Base-by-base conservation (phyloP, 2,329 filamentous ascomycete genomes). In the Metarhizium sp. region DNA sequence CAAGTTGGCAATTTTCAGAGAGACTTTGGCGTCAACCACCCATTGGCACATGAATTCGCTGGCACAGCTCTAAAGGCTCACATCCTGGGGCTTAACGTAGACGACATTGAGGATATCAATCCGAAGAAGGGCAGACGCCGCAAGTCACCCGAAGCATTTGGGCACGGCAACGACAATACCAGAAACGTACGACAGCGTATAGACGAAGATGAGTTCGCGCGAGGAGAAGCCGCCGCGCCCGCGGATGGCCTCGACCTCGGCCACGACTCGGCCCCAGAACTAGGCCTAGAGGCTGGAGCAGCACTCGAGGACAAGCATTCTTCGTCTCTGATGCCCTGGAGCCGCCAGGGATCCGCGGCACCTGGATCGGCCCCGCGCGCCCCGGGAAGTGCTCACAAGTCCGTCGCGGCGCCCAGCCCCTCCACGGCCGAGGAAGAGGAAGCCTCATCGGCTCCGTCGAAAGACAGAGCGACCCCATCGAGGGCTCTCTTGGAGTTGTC, bases 261-360 rank as follows among this genome's bases (percentile, higher is more conserved):
- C n/a, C 67, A 75, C 20, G 70, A 76, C 18, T 67, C 69, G 0
- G 67, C 73, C 50, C 70, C 86, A 20, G 90, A 95, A 67, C 69
- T 89, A 29, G 88, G 85, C 20, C 82, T 89, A 69, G 82, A 88
- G 46, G 86, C 81, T 1, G 80, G 76, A 0, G 78, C 81, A 0
- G 79, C 81, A 7, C 78, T 94, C 53, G 81, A 82, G 4, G 87
- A 95, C 57, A 80, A 85, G 53, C 79, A 80, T 49, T 78, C 76
- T 1, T 78, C 75, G 2, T 75, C 74, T 16, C 67, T 78, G 55
- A 70, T 77, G 64, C 79, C 79, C 4, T 81, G 79, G 79, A 79
- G 77, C 58, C 75, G 75, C 3, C 59, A 64, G 11, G 72, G 70
- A 3, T 81, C 78, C 0, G 64, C 68, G 3, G 66, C 75, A 1